Conservation (phyloP, 2,329 filamentous ascomycete genomes). For the Ophiostoma quercus region DNA sequence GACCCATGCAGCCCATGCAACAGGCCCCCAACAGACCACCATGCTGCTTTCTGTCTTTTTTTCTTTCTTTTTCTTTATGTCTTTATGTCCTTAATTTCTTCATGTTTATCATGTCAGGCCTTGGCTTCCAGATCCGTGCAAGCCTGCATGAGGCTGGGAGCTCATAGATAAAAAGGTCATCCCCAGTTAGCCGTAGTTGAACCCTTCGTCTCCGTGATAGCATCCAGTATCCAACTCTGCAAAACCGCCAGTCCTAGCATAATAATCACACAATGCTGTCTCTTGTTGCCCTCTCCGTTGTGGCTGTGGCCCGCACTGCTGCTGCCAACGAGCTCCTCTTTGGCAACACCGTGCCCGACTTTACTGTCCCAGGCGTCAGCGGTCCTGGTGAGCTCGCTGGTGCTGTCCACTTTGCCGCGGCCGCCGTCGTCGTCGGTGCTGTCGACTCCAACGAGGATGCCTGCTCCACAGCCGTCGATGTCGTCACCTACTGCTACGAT, state of each 20-base stretch:
- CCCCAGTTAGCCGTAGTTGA: too few species aligned
- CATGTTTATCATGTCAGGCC: neutral
- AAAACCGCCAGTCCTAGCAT: neutral
- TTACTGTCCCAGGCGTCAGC: neutral
- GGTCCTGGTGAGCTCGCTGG: constrained; percentile 11
- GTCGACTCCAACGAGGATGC: constrained; percentile 23
- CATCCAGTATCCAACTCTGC: neutral
- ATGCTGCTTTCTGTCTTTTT: too few species aligned
- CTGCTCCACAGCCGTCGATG: constrained; percentile 25
- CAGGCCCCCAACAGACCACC: neutral
- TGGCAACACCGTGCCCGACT: neutral
- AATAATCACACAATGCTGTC: neutral
- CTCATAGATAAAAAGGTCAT: neutral
- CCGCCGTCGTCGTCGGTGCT: constrained; percentile 12
- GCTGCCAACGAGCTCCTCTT: constrained; percentile 15
- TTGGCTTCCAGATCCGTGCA: neutral
- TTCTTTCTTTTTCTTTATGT: neutral
- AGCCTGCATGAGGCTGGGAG: constrained; percentile 5
- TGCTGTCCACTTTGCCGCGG: constrained; percentile 3
- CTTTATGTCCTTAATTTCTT: neutral
- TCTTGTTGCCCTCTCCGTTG: constrained; percentile 16
- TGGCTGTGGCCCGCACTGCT: constrained; percentile 11
- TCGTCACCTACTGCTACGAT: constrained; percentile 25
- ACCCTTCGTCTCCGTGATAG: neutral
- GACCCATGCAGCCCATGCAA: neutral